These are phyloP conservation scores for Suillus subluteus DNA, from an alignment of 768 basidiomycete species.

Conservation along the genomic window DNA sequence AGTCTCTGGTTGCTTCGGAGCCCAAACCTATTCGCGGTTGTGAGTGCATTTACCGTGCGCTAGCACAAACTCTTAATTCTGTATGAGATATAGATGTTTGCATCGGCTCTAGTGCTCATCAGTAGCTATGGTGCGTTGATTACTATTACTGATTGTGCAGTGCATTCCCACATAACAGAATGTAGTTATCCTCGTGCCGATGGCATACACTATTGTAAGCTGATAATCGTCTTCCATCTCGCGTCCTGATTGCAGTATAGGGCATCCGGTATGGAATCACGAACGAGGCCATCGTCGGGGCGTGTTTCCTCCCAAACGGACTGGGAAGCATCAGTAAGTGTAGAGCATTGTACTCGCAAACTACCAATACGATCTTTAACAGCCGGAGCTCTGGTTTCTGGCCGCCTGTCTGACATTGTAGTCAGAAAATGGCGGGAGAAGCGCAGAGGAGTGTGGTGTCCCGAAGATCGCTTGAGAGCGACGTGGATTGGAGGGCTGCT, in stretches of 20 bases:
- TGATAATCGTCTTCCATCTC: background rate
- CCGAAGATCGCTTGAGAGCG: constrained; percentile 63
- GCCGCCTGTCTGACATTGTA: constrained; percentile 55
- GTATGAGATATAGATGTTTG: background rate
- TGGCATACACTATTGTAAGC: constrained; percentile 63
- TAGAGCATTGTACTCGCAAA: background rate
- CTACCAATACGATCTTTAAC: background rate
- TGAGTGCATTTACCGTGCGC: constrained; percentile 33
- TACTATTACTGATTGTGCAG: background rate
- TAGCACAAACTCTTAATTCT: background rate
- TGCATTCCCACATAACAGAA: constrained; percentile 34
- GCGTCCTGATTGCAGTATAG: constrained; percentile 31
- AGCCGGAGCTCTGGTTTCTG: constrained; percentile 63
- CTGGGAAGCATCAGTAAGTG: constrained; percentile 59
- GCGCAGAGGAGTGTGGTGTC: constrained; percentile 58
- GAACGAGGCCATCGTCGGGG: constrained; percentile 60
- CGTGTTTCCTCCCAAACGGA: constrained; percentile 60
- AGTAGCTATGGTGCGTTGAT: background rate
- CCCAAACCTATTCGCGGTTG: constrained; percentile 60
- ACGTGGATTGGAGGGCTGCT: constrained; percentile 44
- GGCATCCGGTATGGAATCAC: constrained; percentile 57
- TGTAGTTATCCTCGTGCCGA: constrained; percentile 49
- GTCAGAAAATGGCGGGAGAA: constrained; percentile 48
- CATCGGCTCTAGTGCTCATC: background rate
- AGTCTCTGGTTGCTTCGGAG: constrained; percentile 56